Conservation (phyloP, 495 filamentous ascomycete species). For the Emericellopsis terricola region DNA sequence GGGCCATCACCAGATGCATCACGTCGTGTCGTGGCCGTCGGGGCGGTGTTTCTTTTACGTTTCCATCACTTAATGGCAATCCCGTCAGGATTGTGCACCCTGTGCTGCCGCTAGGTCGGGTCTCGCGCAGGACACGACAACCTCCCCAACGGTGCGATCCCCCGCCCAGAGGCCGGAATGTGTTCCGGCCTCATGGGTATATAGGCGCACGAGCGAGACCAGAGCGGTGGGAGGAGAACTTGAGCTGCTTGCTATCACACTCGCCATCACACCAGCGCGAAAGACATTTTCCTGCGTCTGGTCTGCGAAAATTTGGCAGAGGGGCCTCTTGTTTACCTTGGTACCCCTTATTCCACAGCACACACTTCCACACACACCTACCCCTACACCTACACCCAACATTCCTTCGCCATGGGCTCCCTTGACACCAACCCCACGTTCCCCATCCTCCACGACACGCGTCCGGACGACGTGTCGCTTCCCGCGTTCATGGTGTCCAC, state of each 20-base stretch:
- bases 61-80: background rate
- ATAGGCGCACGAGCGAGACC: slow-evolving; percentile 25
- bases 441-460: slow-evolving; percentile 19
- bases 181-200: slow-evolving; percentile 42
- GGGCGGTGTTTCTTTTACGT: slow-evolving; percentile 4
- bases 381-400: background rate
- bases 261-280: slow-evolving; percentile 3
- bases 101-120: background rate
- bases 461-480: slow-evolving; percentile 26
- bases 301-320: too few species aligned
- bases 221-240: slow-evolving; percentile 6
- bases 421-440: slow-evolving; percentile 13
- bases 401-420: slow-evolving; percentile 18
- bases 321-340: background rate
- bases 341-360: background rate
- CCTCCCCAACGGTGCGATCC: slow-evolving; percentile 1
- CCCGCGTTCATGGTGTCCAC: slow-evolving; percentile 82
- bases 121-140: background rate
- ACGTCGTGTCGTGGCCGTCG: too few species aligned
- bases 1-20: too few species aligned
- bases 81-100: background rate
- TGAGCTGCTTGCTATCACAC: background rate
- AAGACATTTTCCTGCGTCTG: slow-evolving; percentile 7
- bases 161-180: slow-evolving; percentile 34
- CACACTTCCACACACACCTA: background rate